phyloP scores from a whole-genome alignment of 164 flowering plant genomes.

The Vitis amurensis region DNA sequence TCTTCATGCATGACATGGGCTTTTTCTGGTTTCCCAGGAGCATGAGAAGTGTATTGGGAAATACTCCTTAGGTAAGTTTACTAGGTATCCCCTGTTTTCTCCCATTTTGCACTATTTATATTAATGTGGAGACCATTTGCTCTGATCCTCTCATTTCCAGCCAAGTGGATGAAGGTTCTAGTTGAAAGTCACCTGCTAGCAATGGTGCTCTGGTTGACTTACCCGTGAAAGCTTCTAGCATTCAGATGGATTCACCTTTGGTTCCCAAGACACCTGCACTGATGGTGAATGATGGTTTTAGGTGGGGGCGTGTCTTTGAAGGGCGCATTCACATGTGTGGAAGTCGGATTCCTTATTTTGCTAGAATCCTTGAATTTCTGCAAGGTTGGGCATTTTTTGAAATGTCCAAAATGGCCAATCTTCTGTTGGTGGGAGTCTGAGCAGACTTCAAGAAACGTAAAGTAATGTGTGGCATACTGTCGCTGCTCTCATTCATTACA shows the following conservation, averaged over 20 bases:
- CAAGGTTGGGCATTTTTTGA: conserved; percentile 87
- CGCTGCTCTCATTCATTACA: conserved; percentile 10
- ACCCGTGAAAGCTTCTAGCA: conserved; percentile 11
- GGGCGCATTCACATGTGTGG: conserved; percentile 76
- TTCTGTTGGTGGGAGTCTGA: conserved; percentile 6
- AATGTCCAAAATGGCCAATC: conserved; percentile 96
- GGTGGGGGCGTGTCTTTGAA: conserved; percentile 95
- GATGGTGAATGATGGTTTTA: conserved; percentile 66
- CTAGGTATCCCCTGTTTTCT: no score
- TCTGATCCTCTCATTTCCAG: no score
- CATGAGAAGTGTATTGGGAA: no score
- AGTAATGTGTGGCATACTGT: conserved; percentile 29
- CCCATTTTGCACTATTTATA: no score
- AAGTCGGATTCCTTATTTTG: conserved; percentile 92
- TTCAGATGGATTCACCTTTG: conserved; percentile 6
- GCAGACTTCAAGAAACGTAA: no score
- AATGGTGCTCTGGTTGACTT: conserved; percentile 11
- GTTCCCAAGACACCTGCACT: background rate
- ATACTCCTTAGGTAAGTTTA: no score
- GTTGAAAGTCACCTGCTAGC: background rate
- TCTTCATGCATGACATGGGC: no score
- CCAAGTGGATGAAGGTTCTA: no score
- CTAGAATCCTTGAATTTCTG: conserved; percentile 88
- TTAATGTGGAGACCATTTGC: no score
- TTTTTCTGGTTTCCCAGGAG: no score